Percentiles rank a stretch among this genome's conserved stretches.
Conservation (phyloP, 73 alveolate species). For the Stentor coeruleus region DNA sequence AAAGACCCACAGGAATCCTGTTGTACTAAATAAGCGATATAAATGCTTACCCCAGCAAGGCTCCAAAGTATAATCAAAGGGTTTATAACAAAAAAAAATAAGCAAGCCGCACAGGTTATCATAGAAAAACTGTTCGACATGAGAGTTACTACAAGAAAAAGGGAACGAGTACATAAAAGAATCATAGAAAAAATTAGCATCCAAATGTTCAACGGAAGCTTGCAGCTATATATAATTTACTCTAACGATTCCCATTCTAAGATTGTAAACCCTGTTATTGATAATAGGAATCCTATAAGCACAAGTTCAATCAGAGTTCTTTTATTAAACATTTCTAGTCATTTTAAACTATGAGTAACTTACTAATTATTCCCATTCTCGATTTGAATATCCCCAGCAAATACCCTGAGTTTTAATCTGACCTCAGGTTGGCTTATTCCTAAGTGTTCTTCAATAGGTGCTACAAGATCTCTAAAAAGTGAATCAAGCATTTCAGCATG, state of each 20-base stretch:
- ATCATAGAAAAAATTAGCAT: not conserved
- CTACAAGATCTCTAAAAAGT: constrained; percentile 12
- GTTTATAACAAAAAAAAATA: no score
- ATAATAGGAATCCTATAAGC: not conserved
- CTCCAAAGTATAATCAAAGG: not conserved
- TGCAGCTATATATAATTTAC: not conserved
- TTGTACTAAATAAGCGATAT: not conserved
- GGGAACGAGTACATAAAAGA: not conserved
- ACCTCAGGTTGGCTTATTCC: constrained; percentile 23
- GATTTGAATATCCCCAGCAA: constrained; percentile 3
- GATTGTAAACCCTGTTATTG: not conserved
- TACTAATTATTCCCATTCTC: no score
- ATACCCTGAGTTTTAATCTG: constrained; percentile 3
- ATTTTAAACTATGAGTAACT: not conserved
- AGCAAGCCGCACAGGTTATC: not conserved
- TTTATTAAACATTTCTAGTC: not conserved
- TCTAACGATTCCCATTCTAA: not conserved
- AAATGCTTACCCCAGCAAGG: not conserved
- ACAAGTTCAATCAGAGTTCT: not conserved
- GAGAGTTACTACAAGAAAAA: not conserved
- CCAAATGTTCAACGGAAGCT: not conserved
- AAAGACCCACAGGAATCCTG: not conserved
- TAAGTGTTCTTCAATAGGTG: constrained; percentile 10
- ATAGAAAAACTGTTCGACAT: not conserved
- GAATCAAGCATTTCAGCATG: constrained; percentile 32